Percentiles rank a stretch among this genome's conserved stretches.
phyloP scores from a whole-genome alignment of 2,329 filamentous ascomycete species.

The Cytospora paraplurivora region DNA sequence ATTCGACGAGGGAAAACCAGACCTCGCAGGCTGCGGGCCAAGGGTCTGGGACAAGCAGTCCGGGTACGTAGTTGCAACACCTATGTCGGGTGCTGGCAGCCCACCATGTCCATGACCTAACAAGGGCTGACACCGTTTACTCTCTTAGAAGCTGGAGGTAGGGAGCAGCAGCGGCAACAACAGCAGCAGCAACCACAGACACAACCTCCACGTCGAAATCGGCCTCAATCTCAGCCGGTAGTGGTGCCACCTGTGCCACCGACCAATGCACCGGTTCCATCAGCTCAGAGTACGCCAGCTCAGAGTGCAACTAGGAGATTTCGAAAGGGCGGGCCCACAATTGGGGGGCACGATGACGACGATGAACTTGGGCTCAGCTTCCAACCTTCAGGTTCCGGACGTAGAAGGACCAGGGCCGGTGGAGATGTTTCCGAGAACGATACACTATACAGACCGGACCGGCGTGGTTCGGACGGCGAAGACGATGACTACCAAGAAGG shows the following conservation, averaged over 20 bases:
- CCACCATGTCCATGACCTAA: neutral
- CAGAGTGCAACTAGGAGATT: neutral
- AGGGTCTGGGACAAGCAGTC: neutral
- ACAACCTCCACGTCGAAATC: too few species aligned
- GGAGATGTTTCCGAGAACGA: neutral
- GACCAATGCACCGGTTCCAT: neutral
- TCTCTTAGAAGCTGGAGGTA: neutral
- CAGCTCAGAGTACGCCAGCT: neutral
- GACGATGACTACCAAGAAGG: constrained; percentile 2
- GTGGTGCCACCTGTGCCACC: neutral
- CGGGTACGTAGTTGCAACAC: neutral
- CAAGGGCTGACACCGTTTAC: neutral
- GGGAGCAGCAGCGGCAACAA: too few species aligned
- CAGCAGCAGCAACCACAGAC: neutral
- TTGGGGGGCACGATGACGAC: neutral
- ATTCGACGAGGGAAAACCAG: neutral
- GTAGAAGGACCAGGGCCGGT: neutral
- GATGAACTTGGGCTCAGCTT: neutral
- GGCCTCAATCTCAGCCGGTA: neutral
- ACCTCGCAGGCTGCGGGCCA: neutral
- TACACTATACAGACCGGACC: neutral
- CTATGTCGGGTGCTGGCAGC: neutral
- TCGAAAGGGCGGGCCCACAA: neutral
- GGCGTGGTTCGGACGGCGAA: neutral
- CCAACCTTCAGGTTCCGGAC: neutral